Conservation (phyloP, 2,329 filamentous ascomycete species). For the Juglanconis sp. region DNA sequence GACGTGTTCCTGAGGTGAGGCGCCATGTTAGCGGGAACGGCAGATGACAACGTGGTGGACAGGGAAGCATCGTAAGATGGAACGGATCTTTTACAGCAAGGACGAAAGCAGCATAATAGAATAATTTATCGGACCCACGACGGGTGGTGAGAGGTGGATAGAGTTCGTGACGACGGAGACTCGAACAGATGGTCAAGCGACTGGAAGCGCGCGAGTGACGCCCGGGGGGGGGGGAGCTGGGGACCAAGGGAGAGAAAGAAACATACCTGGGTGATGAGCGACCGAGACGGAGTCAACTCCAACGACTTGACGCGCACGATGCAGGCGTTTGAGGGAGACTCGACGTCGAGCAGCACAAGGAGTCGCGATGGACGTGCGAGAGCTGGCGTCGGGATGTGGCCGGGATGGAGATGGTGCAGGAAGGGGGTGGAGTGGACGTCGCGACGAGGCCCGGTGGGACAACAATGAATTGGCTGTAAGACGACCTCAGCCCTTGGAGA, state of each 20-base stretch:
- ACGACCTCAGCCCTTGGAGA: conserved; percentile 8
- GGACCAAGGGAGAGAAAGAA: neutral
- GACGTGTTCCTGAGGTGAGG: conserved; percentile 12
- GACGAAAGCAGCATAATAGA: neutral
- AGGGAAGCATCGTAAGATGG: conserved; percentile 4
- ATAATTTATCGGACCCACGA: neutral
- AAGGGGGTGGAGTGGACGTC: conserved; percentile 8
- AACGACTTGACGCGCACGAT: conserved; percentile 9
- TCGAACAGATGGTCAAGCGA: neutral
- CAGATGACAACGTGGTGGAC: neutral
- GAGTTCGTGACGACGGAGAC: neutral
- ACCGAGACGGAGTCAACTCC: conserved; percentile 1
- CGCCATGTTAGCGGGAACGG: conserved; percentile 17
- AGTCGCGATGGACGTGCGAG: conserved; percentile 13
- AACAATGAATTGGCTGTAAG: conserved; percentile 18
- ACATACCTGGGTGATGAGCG: conserved; percentile 14
- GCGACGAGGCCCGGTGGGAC: conserved; percentile 11
- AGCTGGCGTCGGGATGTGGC: conserved; percentile 9
- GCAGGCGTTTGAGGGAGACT: conserved; percentile 12
- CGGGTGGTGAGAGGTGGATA: neutral
- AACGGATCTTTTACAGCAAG: neutral
- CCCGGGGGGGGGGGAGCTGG: conserved; percentile 1
- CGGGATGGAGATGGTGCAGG: conserved; percentile 8
- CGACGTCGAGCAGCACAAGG: conserved; percentile 1
- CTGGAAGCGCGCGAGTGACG: conserved; percentile 11